Evolutionary conservation across 2,329 filamentous ascomycete genomes (phyloP).

Genomic region (Epichloe scottii): DNA sequence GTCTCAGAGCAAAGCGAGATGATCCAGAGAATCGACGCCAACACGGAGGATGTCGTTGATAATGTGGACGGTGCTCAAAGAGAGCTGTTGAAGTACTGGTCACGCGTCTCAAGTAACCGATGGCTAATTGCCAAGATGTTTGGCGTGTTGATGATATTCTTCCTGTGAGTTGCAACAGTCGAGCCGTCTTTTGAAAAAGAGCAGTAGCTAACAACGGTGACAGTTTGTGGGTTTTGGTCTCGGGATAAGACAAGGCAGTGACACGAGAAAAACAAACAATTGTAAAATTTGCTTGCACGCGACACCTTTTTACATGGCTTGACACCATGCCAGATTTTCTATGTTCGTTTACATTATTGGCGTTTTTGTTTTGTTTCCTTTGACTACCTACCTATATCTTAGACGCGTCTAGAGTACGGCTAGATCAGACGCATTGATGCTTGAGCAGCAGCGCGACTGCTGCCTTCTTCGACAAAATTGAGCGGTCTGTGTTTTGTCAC

Average conservation of each 20-base stretch:
- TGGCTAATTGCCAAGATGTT: slow-evolving; percentile 80
- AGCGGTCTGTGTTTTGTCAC: too few species aligned
- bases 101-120: slow-evolving; percentile 80
- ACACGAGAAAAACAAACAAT: neutral
- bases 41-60: slow-evolving; percentile 94
- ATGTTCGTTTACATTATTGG: neutral
- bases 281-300: neutral
- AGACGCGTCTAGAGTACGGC: slow-evolving; percentile 6
- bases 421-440: slow-evolving; percentile 6
- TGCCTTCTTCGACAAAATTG: too few species aligned
- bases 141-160: slow-evolving; percentile 88
- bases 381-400: neutral
- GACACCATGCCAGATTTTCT: neutral
- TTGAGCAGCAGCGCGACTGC: neutral
- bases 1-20: slow-evolving; percentile 95
- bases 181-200: neutral
- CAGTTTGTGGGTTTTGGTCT: slow-evolving; percentile 29
- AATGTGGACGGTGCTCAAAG: slow-evolving; percentile 96
- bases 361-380: neutral
- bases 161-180: slow-evolving; percentile 36
- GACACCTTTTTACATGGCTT: neutral
- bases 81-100: slow-evolving; percentile 95
- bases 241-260: slow-evolving; percentile 15
- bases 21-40: slow-evolving; percentile 94
- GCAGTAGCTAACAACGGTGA: neutral